Conservation (phyloP, 352 stramenopile species). For the Aphanomyces stellatus region DNA sequence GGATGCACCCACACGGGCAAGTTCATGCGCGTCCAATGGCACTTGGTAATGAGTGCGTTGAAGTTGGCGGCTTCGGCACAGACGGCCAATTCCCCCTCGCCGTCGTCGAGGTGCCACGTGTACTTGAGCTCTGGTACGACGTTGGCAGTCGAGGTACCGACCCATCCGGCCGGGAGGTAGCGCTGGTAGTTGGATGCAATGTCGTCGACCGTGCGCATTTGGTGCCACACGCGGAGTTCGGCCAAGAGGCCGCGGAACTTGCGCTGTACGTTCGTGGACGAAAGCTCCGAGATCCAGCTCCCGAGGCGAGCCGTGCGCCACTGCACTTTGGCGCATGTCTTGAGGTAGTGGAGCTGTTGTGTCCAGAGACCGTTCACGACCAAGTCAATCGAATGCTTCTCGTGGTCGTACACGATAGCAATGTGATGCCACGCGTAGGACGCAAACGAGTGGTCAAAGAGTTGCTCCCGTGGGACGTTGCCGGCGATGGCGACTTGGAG, state of each 20-base stretch:
- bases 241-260: conserved; percentile 65
- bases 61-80: conserved; percentile 37
- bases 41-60: conserved; percentile 28
- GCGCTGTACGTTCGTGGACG: conserved; percentile 34
- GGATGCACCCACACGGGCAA: conserved; percentile 42
- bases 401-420: conserved; percentile 40
- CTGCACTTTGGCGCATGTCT: conserved; percentile 34
- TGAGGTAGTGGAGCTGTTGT: conserved; percentile 33
- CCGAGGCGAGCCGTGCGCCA: conserved; percentile 52
- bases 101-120: conserved; percentile 29
- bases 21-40: conserved; percentile 52
- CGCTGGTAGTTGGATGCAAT: conserved; percentile 59
- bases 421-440: conserved; percentile 67
- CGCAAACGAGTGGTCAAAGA: conserved; percentile 51
- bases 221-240: conserved; percentile 64
- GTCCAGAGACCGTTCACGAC: conserved; percentile 45
- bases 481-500: conserved; percentile 66
- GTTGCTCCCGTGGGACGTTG: conserved; percentile 55
- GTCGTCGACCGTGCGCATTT: conserved; percentile 30
- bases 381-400: conserved; percentile 25
- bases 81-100: conserved; percentile 8
- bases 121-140: conserved; percentile 34
- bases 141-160: conserved; percentile 28
- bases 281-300: conserved; percentile 55
- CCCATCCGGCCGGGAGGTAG: conserved; percentile 34